Evolutionary conservation across 1,139 yeast genomes (phyloP), one percentile per base, ranked within the genome.

Genomic region (Blastobotrys aristatus): DNA sequence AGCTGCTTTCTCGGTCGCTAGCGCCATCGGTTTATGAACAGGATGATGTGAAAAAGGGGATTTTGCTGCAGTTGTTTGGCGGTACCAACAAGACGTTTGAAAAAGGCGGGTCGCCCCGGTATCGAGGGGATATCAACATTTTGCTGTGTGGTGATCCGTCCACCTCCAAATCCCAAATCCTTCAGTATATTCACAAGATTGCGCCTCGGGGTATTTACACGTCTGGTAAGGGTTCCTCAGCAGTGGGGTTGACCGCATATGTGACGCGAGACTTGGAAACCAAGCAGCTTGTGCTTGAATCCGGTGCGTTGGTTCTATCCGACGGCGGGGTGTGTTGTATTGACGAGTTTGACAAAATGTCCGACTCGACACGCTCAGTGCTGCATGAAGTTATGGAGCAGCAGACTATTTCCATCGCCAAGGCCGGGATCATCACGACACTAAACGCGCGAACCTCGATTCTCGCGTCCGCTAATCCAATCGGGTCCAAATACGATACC

Each of bases 321-420:
- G 99, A 92, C 68, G 98, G 98, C 50, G 99, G 99, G 71, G 83
- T 92, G 47, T 92, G 98, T 72, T 94, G 98, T 70, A 92, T 92
- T 65, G 99, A 92, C 72, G 99, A 92, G 71, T 92, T 92, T 63
- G 99, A 92, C 69, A 92, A 92, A 67, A 92, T 92, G 99, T 79
- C 84, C 51, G 98, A 92, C 59, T 71, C 95, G 1, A 92, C 98
- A 0, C 74, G 98, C 60, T 88, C 97, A 2, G 97, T 92, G 14
- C 72, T 92, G 50, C 99, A 92, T 66, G 98, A 92, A 75, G 98
- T 94, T 20, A 92, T 92, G 98, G 98, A 92, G 72, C 98, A 92
- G 66, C 98, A 92, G 67, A 92, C 98, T 0, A 92, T 92, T 40
- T 89, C 97, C 11, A 88, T 92, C 59, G 98, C 98, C 37, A 92